These are phyloP conservation scores for Berberis thunbergii DNA, from an alignment of 164 flowering plant genomes.

Conservation along the genomic window DNA sequence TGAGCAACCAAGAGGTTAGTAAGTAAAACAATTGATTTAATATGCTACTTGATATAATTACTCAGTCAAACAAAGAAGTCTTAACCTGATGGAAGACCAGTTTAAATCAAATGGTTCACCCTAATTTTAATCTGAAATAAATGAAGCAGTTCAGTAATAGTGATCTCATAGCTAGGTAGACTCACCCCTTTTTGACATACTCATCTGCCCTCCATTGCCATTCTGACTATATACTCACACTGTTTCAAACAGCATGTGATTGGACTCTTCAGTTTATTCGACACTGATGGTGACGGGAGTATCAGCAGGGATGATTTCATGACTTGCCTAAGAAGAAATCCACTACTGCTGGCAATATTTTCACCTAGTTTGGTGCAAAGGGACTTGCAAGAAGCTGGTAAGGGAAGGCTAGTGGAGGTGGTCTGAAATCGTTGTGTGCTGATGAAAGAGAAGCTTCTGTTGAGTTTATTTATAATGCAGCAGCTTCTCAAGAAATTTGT, in stretches of 20 bases:
- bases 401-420: not conserved
- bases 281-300: constrained; percentile 30
- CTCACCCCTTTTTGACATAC: not conserved
- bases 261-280: constrained; percentile 30
- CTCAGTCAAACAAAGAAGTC: too few species aligned
- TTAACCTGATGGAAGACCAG: too few species aligned
- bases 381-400: constrained; percentile 3
- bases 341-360: constrained; percentile 20
- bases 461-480: too few species aligned
- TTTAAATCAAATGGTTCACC: too few species aligned
- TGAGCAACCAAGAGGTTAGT: constrained; percentile 15
- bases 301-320: constrained; percentile 31
- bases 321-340: constrained; percentile 23
- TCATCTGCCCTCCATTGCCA: not conserved
- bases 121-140: too few species aligned
- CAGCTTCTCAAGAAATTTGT: too few species aligned
- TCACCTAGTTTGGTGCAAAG: constrained; percentile 1
- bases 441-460: too few species aligned
- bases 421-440: not conserved
- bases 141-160: too few species aligned
- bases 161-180: too few species aligned
- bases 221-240: not conserved
- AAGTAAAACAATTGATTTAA: not conserved
- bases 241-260: constrained; percentile 20
- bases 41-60: not conserved